A percentile compares a stretch with the other conserved stretches of the same genome.
Evolutionary conservation across 306 rosid species (phyloP).

Genomic region (Adenanthera pavonina): DNA sequence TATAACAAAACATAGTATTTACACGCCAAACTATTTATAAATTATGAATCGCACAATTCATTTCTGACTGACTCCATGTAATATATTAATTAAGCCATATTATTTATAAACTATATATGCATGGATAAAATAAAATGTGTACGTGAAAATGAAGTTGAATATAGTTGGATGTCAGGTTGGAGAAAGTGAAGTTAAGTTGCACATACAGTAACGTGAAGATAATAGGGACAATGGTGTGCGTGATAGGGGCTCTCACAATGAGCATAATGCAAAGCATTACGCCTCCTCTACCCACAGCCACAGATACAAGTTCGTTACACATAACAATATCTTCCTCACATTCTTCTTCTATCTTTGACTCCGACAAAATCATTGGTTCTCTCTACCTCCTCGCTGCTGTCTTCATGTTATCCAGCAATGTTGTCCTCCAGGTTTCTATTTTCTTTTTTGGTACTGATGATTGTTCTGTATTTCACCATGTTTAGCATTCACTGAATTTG

Average conservation of each 20-base stretch:
- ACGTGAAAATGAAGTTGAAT: no score
- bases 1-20: no score
- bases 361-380: constrained; percentile 66
- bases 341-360: constrained; percentile 47
- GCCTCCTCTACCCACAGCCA: neutral
- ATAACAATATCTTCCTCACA: constrained; percentile 5
- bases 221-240: constrained; percentile 74
- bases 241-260: constrained; percentile 77
- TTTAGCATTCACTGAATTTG: no score
- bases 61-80: no score
- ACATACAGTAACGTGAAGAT: constrained; percentile 78
- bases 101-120: no score
- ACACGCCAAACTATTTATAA: no score
- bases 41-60: no score
- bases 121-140: no score
- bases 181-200: constrained; percentile 75
- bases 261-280: constrained; percentile 74
- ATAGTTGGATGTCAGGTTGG: constrained; percentile 55
- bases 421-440: constrained; percentile 71
- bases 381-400: constrained; percentile 68
- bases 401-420: constrained; percentile 55
- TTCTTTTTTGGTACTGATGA: no score
- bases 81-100: no score
- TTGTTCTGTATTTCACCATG: no score
- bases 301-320: neutral